These are phyloP conservation scores for Yueomyces sp. DNA, from an alignment of 805 yeast species.

Conservation along the genomic window DNA sequence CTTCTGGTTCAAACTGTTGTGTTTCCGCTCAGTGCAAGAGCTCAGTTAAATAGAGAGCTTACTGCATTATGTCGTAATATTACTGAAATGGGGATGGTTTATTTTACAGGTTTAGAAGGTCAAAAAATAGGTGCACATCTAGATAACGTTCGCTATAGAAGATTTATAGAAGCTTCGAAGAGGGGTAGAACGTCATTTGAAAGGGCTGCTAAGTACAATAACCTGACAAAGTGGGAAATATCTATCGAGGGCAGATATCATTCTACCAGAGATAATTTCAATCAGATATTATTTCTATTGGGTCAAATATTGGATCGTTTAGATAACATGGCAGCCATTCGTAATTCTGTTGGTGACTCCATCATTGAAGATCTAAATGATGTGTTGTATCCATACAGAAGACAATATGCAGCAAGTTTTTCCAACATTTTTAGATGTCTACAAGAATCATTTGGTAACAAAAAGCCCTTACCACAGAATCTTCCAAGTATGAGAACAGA, in stretches of 20 bases:
- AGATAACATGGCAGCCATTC: slow-evolving; percentile 31
- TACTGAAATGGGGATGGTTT: slow-evolving; percentile 26
- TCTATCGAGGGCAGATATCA: slow-evolving; percentile 33
- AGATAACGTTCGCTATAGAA: slow-evolving; percentile 20
- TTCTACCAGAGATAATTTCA: slow-evolving; percentile 27
- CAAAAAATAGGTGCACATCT: slow-evolving; percentile 17
- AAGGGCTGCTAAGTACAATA: slow-evolving; percentile 29
- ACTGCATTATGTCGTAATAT: slow-evolving; percentile 28
- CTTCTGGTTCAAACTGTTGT: slow-evolving; percentile 30
- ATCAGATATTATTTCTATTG: slow-evolving; percentile 32
- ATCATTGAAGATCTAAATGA: slow-evolving; percentile 31
- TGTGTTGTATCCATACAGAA: slow-evolving; percentile 29
- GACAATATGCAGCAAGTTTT: slow-evolving; percentile 32
- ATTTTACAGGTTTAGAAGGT: slow-evolving; percentile 31
- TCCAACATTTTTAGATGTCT: slow-evolving; percentile 28
- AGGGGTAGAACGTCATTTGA: slow-evolving; percentile 27
- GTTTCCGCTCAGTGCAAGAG: slow-evolving; percentile 37
- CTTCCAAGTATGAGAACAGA: slow-evolving; percentile 37
- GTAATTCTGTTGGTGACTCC: slow-evolving; percentile 33
- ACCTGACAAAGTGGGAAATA: slow-evolving; percentile 33
- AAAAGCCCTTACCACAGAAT: slow-evolving; percentile 37
- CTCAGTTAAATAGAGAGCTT: slow-evolving; percentile 30
- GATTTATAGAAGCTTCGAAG: slow-evolving; percentile 23
- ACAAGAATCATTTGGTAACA: slow-evolving; percentile 30
- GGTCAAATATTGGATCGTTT: slow-evolving; percentile 35